These are phyloP conservation scores for Xerocomus nothofagi DNA, from an alignment of 1,284 basidiomycete genomes.

Conservation along the genomic window DNA sequence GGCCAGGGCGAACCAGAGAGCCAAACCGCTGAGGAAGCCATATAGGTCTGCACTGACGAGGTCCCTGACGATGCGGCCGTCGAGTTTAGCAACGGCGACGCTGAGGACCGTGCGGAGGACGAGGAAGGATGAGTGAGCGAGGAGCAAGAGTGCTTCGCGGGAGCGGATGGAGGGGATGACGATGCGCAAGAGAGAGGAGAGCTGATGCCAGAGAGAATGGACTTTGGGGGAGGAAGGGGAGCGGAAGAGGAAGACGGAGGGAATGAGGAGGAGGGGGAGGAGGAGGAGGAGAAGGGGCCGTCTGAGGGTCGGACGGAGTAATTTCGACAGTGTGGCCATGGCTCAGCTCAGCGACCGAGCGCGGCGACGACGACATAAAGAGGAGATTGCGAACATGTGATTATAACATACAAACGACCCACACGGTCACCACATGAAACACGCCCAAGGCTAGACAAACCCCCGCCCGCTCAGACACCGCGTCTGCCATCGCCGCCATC, in stretches of 20 bases:
- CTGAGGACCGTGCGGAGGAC: slow-evolving; percentile 85
- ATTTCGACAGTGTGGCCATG: slow-evolving; percentile 30
- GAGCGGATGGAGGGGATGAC: slow-evolving; percentile 72
- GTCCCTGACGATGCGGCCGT: slow-evolving; percentile 89
- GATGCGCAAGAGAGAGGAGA: slow-evolving; percentile 74
- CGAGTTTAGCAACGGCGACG: slow-evolving; percentile 85
- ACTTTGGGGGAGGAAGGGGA: slow-evolving; percentile 39
- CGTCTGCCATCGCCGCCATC: slow-evolving; percentile 46
- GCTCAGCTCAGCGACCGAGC: no score
- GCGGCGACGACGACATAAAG: no score
- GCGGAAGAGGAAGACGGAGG: slow-evolving; percentile 26
- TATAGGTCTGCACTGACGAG: slow-evolving; percentile 85
- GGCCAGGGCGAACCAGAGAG: slow-evolving; percentile 88
- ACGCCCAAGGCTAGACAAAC: slow-evolving; percentile 40
- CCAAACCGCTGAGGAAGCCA: slow-evolving; percentile 84
- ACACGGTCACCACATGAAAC: slow-evolving; percentile 38
- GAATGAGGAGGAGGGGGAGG: slow-evolving; percentile 24
- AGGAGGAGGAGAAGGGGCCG: no score
- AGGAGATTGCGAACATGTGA: no score
- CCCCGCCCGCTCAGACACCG: slow-evolving; percentile 42
- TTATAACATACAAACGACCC: slow-evolving; percentile 13
- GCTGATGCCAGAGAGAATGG: slow-evolving; percentile 72
- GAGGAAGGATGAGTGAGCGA: slow-evolving; percentile 85
- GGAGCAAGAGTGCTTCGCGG: slow-evolving; percentile 77
- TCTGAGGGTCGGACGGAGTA: not conserved